phyloP scores from a whole-genome alignment of 306 rosid genomes.

The Parietaria judaica region DNA sequence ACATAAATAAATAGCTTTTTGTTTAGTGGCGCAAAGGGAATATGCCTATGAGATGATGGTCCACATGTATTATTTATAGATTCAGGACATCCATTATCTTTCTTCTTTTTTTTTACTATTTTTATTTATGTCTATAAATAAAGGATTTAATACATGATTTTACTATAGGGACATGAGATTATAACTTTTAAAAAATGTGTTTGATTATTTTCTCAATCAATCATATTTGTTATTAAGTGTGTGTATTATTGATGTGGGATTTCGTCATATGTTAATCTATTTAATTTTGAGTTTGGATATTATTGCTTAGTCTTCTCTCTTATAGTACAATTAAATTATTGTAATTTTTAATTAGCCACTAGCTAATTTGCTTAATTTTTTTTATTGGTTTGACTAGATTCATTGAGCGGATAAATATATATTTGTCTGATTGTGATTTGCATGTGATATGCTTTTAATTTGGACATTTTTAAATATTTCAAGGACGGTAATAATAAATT shows the following conservation, averaged over 20 bases:
- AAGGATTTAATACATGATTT: too few relatives aligned
- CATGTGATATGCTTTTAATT: not conserved
- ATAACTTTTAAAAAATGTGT: too few relatives aligned
- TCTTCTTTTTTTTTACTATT: too few relatives aligned
- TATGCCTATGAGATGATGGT: slow-evolving; percentile 29
- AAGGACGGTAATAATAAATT: slow-evolving; percentile 10
- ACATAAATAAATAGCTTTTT: slow-evolving; percentile 8
- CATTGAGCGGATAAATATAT: slow-evolving; percentile 9
- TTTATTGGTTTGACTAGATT: slow-evolving; percentile 12
- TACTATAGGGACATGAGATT: too few relatives aligned
- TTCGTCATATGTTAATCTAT: too few relatives aligned
- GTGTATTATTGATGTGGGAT: too few relatives aligned
- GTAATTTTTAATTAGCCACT: not conserved
- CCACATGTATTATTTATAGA: slow-evolving; percentile 12
- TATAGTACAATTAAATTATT: not conserved
- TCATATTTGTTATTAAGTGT: too few relatives aligned
- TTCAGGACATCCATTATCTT: not conserved
- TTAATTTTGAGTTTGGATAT: too few relatives aligned
- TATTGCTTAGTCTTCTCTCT: too few relatives aligned
- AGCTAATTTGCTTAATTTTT: slow-evolving; percentile 1
- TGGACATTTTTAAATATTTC: slow-evolving; percentile 1
- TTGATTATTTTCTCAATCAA: too few relatives aligned
- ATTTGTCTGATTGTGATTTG: not conserved
- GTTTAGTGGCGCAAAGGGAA: slow-evolving; percentile 26
- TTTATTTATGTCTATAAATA: too few relatives aligned